phyloP scores from a whole-genome alignment of 495 filamentous ascomycete genomes.

The Aspergillus avenaceus region DNA sequence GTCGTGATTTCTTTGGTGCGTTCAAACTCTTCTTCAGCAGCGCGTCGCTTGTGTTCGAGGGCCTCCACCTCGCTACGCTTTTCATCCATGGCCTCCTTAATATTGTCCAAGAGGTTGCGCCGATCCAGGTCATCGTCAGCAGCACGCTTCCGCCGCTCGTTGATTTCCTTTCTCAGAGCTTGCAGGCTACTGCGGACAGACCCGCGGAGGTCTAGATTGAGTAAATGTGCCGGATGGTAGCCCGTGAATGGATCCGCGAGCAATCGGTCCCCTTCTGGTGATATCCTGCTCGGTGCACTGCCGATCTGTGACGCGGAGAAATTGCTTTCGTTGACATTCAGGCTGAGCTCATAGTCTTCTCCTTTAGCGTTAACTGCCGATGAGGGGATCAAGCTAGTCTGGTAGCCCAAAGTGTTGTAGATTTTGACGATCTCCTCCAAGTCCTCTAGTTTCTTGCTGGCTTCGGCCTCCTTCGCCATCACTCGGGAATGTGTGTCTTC shows the following conservation, averaged over 20 bases:
- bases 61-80: constrained; percentile 88
- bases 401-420: constrained; percentile 92
- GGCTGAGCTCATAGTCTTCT: constrained; percentile 72
- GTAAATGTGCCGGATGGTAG: constrained; percentile 81
- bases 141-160: constrained; percentile 72
- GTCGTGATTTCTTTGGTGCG: constrained; percentile 84
- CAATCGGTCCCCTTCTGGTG: constrained; percentile 58
- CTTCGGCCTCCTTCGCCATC: constrained; percentile 78
- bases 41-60: constrained; percentile 77
- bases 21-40: constrained; percentile 90
- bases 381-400: constrained; percentile 82
- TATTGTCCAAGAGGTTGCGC: constrained; percentile 84
- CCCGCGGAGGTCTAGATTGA: constrained; percentile 81
- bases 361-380: constrained; percentile 83
- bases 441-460: constrained; percentile 78
- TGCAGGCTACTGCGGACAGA: constrained; percentile 74
- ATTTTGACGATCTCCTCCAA: constrained; percentile 79
- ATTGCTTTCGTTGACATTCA: constrained; percentile 71
- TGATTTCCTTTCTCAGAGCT: constrained; percentile 78
- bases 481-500: constrained; percentile 80
- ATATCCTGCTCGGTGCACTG: constrained; percentile 45
- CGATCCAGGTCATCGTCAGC: constrained; percentile 87
- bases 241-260: constrained; percentile 76
- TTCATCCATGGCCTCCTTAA: constrained; percentile 93
- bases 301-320: constrained; percentile 73